phyloP scores from a whole-genome alignment of 306 rosid genomes.

The Corylus americana region DNA sequence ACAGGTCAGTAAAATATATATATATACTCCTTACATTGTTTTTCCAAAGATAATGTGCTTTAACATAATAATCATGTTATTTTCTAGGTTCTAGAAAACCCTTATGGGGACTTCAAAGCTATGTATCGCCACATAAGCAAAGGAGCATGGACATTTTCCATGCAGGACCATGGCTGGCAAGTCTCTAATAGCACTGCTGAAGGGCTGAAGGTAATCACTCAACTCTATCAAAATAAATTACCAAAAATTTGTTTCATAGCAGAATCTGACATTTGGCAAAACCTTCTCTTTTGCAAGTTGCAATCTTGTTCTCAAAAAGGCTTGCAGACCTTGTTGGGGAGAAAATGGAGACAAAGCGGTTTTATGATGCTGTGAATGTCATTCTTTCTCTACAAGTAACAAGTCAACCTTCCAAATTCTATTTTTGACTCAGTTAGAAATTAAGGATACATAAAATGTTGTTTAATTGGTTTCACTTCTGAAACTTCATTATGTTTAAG shows the following conservation, averaged over 20 bases:
- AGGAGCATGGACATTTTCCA: conserved; percentile 64
- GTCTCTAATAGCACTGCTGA: conserved; percentile 70
- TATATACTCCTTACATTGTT: background rate
- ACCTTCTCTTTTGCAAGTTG: conserved; percentile 23
- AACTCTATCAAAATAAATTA: background rate
- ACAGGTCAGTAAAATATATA: conserved; percentile 42
- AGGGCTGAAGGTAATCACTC: conserved; percentile 48
- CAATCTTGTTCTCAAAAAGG: conserved; percentile 53
- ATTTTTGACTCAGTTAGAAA: background rate
- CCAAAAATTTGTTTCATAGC: background rate
- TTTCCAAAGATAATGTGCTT: background rate
- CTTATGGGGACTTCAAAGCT: conserved; percentile 42
- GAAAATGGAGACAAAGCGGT: conserved; percentile 15
- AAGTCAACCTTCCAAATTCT: background rate
- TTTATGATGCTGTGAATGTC: conserved; percentile 59
- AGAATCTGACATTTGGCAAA: background rate
- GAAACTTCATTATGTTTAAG: background rate
- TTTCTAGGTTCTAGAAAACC: conserved; percentile 47
- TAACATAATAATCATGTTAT: background rate
- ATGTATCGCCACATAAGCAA: conserved; percentile 53
- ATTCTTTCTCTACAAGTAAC: conserved; percentile 53
- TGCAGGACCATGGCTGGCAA: conserved; percentile 59
- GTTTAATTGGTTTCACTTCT: background rate
- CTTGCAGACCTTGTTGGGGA: conserved; percentile 27
- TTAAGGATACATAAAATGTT: too few species aligned